Conservation (phyloP, 148 eudicot genomes). For the Hydrangea macrophylla region DNA sequence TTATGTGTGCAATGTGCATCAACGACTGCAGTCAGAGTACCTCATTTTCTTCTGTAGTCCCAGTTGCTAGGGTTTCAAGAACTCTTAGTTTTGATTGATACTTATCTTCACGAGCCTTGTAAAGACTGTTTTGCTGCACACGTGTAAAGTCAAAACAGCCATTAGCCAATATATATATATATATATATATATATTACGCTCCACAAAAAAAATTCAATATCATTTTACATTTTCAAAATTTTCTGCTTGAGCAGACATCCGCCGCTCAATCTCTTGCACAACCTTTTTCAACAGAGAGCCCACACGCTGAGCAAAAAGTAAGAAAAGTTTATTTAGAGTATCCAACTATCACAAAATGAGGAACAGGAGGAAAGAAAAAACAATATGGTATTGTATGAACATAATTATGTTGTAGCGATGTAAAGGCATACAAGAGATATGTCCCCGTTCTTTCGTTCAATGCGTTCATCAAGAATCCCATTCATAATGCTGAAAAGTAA, state of each 20-base stretch:
- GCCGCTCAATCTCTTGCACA: constrained; percentile 81
- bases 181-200: constrained; percentile 6
- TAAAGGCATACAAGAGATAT: constrained; percentile 56
- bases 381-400: neutral
- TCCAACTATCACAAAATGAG: neutral
- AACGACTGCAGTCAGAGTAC: constrained; percentile 31
- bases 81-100: constrained; percentile 64
- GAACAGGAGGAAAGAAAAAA: neutral
- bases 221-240: constrained; percentile 53
- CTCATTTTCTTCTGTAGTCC: constrained; percentile 83
- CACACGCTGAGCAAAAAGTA: constrained; percentile 49
- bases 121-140: constrained; percentile 71
- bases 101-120: constrained; percentile 74
- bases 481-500: constrained; percentile 69
- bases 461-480: constrained; percentile 71
- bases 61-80: constrained; percentile 81
- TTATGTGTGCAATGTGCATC: neutral
- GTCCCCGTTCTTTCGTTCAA: constrained; percentile 77
- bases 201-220: constrained; percentile 7
- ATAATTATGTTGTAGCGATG: neutral
- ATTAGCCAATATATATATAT: no score
- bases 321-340: constrained; percentile 11
- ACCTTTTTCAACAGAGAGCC: constrained; percentile 67
- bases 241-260: constrained; percentile 67
- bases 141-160: constrained; percentile 16